Evolutionary conservation across 1,284 basidiomycete species (phyloP).

Genomic region (Exsudoporus floridanus): DNA sequence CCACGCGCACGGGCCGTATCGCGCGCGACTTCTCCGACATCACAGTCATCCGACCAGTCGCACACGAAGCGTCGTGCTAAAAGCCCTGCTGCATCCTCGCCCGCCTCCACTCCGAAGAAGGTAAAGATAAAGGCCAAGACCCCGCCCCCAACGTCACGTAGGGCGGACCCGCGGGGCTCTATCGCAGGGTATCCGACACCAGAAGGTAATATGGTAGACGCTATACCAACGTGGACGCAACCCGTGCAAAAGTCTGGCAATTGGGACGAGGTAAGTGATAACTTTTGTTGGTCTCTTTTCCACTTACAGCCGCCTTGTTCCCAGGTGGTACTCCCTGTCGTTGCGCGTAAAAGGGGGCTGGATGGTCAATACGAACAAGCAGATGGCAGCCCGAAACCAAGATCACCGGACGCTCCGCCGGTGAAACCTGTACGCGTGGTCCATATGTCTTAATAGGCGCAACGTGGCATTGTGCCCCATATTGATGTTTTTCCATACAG

Average conservation of each 20-base stretch:
- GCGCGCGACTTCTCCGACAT: conserved; percentile 27
- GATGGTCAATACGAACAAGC: conserved; percentile 65
- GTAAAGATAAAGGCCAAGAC: conserved; percentile 37
- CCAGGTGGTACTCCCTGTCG: conserved; percentile 65
- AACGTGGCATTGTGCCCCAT: background rate
- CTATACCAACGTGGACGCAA: conserved; percentile 77
- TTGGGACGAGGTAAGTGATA: conserved; percentile 70
- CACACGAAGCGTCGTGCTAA: conserved; percentile 44
- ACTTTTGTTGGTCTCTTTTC: background rate
- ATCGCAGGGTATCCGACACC: conserved; percentile 64
- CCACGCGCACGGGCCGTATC: conserved; percentile 19
- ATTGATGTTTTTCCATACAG: conserved; percentile 37
- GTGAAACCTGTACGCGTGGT: conserved; percentile 54
- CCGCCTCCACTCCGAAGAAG: conserved; percentile 40
- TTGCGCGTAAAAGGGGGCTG: conserved; percentile 80
- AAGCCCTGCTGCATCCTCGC: conserved; percentile 41
- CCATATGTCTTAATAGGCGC: conserved; percentile 3
- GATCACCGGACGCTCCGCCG: conserved; percentile 36
- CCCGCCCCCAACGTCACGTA: conserved; percentile 31
- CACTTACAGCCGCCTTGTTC: conserved; percentile 9
- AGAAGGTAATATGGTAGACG: conserved; percentile 53
- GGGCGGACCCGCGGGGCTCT: conserved; percentile 40
- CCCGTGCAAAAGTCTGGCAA: conserved; percentile 62
- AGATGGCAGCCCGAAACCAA: conserved; percentile 59
- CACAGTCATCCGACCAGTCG: conserved; percentile 30